Evolutionary conservation across 2,329 filamentous ascomycete species (phyloP).

Genomic region (Dactylella cylindrospora): DNA sequence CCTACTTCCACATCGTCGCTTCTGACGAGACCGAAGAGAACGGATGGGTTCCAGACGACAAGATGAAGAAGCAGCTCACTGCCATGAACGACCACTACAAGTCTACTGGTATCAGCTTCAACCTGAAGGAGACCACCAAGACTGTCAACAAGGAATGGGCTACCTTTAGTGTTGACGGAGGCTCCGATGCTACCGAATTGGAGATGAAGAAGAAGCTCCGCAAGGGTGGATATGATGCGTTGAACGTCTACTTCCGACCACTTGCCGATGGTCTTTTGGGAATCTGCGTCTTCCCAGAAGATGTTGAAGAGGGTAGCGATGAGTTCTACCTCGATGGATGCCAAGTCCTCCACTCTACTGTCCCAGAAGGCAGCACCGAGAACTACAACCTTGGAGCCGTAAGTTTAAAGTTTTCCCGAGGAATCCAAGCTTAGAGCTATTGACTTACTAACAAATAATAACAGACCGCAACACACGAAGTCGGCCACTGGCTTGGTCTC

Average conservation of each 20-base stretch:
- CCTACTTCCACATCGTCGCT: constrained; percentile 51
- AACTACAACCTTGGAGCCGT: constrained; percentile 52
- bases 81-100: constrained; percentile 56
- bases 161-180: constrained; percentile 24
- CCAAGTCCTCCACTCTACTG: constrained; percentile 52
- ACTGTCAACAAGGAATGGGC: constrained; percentile 58
- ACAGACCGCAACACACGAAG: constrained; percentile 54
- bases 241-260: constrained; percentile 51
- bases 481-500: constrained; percentile 58
- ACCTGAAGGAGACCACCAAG: constrained; percentile 54
- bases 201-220: constrained; percentile 56
- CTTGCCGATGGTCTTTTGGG: constrained; percentile 46
- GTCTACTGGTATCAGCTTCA: constrained; percentile 56
- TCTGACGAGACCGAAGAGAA: constrained; percentile 48
- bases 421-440: not conserved
- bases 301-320: constrained; percentile 49
- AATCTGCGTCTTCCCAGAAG: constrained; percentile 48
- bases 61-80: constrained; percentile 53
- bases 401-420: constrained; percentile 17
- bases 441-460: constrained; percentile 10
- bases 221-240: constrained; percentile 54
- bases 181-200: constrained; percentile 51
- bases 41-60: constrained; percentile 48
- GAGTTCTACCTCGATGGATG: constrained; percentile 53
- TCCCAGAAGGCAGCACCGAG: constrained; percentile 52